A percentile compares a stretch with the other conserved stretches of the same genome.
phyloP scores from a whole-genome alignment of 305 asterid species.

The Solanum hybrid region DNA sequence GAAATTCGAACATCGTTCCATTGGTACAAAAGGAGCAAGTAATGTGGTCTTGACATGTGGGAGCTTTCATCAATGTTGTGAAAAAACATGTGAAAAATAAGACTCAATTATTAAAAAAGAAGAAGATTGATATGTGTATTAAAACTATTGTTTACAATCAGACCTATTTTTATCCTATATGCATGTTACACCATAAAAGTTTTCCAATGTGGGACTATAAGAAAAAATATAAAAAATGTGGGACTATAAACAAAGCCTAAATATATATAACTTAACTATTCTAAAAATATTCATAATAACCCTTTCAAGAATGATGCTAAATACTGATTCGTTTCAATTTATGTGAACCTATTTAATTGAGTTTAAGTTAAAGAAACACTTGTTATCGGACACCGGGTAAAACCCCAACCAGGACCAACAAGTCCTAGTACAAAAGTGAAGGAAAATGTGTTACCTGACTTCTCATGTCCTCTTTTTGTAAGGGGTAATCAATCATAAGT shows the following conservation, averaged over 20 bases:
- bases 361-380: not conserved
- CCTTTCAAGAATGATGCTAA: not conserved
- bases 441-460: not conserved
- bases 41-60: not conserved
- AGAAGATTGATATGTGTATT: too few relatives aligned
- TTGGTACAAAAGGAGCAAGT: not conserved
- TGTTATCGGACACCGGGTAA: not conserved
- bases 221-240: not conserved
- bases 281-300: not conserved
- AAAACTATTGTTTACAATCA: too few relatives aligned
- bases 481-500: not conserved
- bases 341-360: not conserved
- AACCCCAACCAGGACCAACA: not conserved
- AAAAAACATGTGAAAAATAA: not conserved
- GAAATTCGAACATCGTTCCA: accelerated
- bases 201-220: too few relatives aligned
- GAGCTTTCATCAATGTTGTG: not conserved
- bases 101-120: not conserved
- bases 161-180: not conserved
- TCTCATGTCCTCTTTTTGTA: not conserved
- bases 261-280: too few relatives aligned
- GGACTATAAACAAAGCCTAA: not conserved
- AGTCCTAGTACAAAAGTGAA: not conserved
- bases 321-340: too few relatives aligned
- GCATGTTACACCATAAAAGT: not conserved